Evolutionary conservation across 805 yeast species (phyloP).

Genomic region (Zygosaccharomyces rouxii): DNA sequence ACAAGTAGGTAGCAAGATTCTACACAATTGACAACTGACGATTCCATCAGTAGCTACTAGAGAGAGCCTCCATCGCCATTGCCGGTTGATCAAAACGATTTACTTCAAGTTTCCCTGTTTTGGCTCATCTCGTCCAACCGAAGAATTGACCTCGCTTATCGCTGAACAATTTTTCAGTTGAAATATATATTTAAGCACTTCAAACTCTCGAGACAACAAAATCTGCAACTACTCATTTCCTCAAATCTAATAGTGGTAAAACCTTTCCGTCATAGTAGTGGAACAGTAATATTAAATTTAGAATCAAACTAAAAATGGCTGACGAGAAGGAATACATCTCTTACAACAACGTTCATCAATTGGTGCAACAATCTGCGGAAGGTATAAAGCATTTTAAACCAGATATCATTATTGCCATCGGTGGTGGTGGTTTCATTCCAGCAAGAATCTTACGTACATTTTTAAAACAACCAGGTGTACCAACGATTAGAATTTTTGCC

Average conservation of each 20-base stretch:
- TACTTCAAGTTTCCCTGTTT: neutral
- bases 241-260: neutral
- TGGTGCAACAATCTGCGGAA: conserved; percentile 59
- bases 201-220: neutral
- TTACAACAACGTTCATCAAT: conserved; percentile 75
- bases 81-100: neutral
- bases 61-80: neutral
- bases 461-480: conserved; percentile 79
- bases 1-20: neutral
- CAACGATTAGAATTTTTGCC: conserved; percentile 91
- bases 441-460: conserved; percentile 94
- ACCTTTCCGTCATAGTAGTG: no score
- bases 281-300: neutral
- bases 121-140: neutral
- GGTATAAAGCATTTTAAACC: conserved; percentile 70
- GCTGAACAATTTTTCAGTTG: conserved; percentile 1
- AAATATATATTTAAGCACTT: neutral
- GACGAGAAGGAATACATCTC: conserved; percentile 64
- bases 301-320: conserved; percentile 17
- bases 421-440: conserved; percentile 97
- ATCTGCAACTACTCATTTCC: neutral
- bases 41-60: neutral
- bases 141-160: conserved; percentile 2
- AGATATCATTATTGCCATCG: conserved; percentile 90
- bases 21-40: neutral